These are phyloP conservation scores for Annona squamosa DNA, from an alignment of 164 flowering plant species.

Conservation along the genomic window DNA sequence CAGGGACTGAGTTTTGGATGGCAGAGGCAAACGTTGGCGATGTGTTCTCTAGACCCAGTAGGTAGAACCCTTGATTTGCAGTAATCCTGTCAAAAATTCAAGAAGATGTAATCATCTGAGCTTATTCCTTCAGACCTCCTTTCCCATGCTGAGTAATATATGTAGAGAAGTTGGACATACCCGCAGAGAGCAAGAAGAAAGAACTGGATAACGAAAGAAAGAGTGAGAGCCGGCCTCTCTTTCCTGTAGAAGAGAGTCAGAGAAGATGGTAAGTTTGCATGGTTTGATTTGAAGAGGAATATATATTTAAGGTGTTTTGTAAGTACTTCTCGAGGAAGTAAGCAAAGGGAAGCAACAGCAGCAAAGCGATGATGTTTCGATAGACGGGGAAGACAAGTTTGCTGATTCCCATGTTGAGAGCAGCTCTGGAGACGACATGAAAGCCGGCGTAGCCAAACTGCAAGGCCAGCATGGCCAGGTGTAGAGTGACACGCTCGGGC, in stretches of 20 bases:
- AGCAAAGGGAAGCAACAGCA: slow-evolving; percentile 85
- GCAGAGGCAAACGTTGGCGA: slow-evolving; percentile 98
- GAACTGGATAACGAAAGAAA: slow-evolving; percentile 69
- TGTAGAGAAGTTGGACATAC: slow-evolving; percentile 26
- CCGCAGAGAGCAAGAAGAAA: slow-evolving; percentile 85
- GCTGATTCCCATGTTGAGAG: slow-evolving; percentile 97
- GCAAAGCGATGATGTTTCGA: slow-evolving; percentile 83
- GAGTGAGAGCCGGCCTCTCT: slow-evolving; percentile 72
- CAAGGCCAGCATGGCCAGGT: slow-evolving; percentile 96
- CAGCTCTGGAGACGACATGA: slow-evolving; percentile 92
- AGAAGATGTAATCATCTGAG: neutral
- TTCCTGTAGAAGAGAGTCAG: slow-evolving; percentile 37
- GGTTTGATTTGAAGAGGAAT: neutral
- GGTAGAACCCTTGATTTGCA: slow-evolving; percentile 97
- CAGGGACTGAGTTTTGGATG: slow-evolving; percentile 96
- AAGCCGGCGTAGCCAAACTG: slow-evolving; percentile 99
- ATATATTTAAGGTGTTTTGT: neutral
- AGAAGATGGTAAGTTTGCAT: neutral
- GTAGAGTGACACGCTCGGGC: slow-evolving; percentile 80
- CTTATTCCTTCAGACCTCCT: neutral
- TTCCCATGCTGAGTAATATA: neutral
- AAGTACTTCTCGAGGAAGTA: slow-evolving; percentile 87
- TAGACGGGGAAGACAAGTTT: slow-evolving; percentile 90
- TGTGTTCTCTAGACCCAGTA: slow-evolving; percentile 89
- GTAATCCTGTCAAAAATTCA: slow-evolving; percentile 54